Percentiles rank a stretch among this genome's conserved stretches.
Conservation (phyloP, 2,329 filamentous ascomycete species). For the Fusarium haematococcum region DNA sequence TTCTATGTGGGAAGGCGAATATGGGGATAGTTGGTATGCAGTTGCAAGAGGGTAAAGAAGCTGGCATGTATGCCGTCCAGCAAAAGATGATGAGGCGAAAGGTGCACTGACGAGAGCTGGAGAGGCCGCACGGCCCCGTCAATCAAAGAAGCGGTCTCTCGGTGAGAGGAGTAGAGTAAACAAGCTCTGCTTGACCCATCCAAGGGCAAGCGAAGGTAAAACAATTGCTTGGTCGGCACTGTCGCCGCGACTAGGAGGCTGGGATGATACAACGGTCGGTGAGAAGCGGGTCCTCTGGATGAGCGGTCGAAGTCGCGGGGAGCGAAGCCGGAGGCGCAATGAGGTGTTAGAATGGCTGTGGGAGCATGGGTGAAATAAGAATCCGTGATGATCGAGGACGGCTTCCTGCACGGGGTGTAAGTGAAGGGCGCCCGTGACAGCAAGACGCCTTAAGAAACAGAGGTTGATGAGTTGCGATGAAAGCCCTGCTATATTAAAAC, state of each 20-base stretch:
- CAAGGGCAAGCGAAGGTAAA: conserved; percentile 28
- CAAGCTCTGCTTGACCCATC: conserved; percentile 30
- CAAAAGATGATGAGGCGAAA: conserved; percentile 33
- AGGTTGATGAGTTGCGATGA: conserved; percentile 33
- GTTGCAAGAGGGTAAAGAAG: conserved; percentile 24
- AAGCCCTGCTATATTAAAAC: conserved; percentile 44
- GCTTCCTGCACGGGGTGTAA: conserved; percentile 22
- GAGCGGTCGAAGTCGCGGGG: conserved; percentile 37
- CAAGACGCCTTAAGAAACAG: conserved; percentile 31
- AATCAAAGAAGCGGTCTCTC: conserved; percentile 28
- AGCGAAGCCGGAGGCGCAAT: conserved; percentile 35
- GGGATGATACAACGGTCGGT: conserved; percentile 42
- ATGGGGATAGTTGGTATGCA: conserved; percentile 27
- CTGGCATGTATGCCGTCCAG: conserved; percentile 29
- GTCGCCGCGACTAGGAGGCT: conserved; percentile 37
- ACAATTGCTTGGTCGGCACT: conserved; percentile 30
- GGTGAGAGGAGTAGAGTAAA: conserved; percentile 23
- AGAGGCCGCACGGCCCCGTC: conserved; percentile 28
- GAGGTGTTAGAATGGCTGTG: conserved; percentile 21
- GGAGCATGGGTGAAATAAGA: conserved; percentile 12
- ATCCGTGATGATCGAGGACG: conserved; percentile 16
- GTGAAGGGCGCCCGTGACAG: conserved; percentile 29
- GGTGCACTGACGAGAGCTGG: conserved; percentile 24
- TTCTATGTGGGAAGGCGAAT: conserved; percentile 6
- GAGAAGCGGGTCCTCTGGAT: conserved; percentile 43